Evolutionary conservation across 345 rosid genomes (phyloP), one percentile per base, ranked within the genome.

Genomic region (Lepidium sativum): DNA sequence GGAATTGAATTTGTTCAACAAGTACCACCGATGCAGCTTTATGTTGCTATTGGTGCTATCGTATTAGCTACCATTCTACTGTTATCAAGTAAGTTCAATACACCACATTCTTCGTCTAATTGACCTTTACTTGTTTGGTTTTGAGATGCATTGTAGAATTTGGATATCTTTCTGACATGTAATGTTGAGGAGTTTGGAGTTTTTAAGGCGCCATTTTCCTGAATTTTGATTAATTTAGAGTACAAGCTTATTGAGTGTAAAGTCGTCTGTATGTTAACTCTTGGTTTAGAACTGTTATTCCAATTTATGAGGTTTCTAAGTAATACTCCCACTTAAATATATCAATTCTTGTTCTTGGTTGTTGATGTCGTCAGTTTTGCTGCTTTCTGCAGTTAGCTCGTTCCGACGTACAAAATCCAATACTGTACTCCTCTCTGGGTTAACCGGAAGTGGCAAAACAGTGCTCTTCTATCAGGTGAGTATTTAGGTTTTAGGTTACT

Each of bases 381-480:
- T 68, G 84, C 50, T 37, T 86, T 60, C 67, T 63, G 67, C 11
- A 65, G 67, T 18, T 65, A 42, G 56, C 17, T 58, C 56, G 50
- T 64, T 59, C 25, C 35, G 35, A 16, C 82, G 85, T 41, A 65
- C 80, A 9, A 87, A 82, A 45, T 81, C 90, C 21, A 83, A 79
- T 58, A 89, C 87, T 63, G 78, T 92, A 57, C 79, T 92, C 64
- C 88, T 92, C 16, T 60, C 83, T 39, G 99, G 98, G 51, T 81
- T 86, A 13, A 74, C 81, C 40, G 99, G 96, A 60, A 80, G 97
- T 54, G 97, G 99, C 17, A 94, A 90, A 77, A 94, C 92, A 25
- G 75, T 82, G 51, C 79, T 92, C 41, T 92, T 83, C 77, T 84
- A 84, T 84, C 94, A 83, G 60, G 99, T 87, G 75, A 74, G 82